phyloP scores from a whole-genome alignment of 208 protist genomes.

The Trypanosomatidae sp. region DNA sequence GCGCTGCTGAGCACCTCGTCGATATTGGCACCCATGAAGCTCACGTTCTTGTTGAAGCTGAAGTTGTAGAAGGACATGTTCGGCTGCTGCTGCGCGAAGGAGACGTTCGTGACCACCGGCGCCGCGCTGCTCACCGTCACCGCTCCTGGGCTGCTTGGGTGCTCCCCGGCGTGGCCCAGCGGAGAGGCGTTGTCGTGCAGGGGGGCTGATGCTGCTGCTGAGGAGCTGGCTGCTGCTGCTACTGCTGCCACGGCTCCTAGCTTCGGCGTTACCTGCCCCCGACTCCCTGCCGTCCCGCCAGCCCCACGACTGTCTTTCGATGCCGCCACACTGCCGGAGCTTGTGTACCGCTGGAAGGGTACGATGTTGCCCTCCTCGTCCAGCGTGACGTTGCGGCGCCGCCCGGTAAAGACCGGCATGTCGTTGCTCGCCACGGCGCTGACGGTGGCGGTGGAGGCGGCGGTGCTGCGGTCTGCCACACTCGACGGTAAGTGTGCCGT shows the following conservation, averaged over 20 bases:
- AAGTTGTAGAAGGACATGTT: slow-evolving; percentile 47
- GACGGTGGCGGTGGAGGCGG: too few relatives aligned
- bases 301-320: background rate
- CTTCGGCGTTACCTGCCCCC: too few relatives aligned
- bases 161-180: too few relatives aligned
- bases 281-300: background rate
- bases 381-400: slow-evolving; percentile 22
- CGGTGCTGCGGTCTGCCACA: too few relatives aligned
- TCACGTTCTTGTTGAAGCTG: slow-evolving; percentile 58
- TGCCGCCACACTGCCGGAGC: slow-evolving; percentile 3
- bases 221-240: background rate
- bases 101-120: slow-evolving; percentile 24
- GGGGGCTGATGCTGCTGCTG: background rate
- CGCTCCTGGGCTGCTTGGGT: too few relatives aligned
- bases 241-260: background rate
- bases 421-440: too few relatives aligned
- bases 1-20: slow-evolving; percentile 53
- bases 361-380: slow-evolving; percentile 29
- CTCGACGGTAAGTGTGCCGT: too few relatives aligned
- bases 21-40: slow-evolving; percentile 50
- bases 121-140: too few relatives aligned
- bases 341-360: slow-evolving; percentile 4
- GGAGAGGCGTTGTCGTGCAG: too few relatives aligned
- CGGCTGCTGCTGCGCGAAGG: slow-evolving; percentile 17
- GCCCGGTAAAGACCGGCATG: slow-evolving; percentile 8